Evolutionary conservation across 2,329 filamentous ascomycete species (phyloP).

Genomic region (Conoideocrella luteorostrata): DNA sequence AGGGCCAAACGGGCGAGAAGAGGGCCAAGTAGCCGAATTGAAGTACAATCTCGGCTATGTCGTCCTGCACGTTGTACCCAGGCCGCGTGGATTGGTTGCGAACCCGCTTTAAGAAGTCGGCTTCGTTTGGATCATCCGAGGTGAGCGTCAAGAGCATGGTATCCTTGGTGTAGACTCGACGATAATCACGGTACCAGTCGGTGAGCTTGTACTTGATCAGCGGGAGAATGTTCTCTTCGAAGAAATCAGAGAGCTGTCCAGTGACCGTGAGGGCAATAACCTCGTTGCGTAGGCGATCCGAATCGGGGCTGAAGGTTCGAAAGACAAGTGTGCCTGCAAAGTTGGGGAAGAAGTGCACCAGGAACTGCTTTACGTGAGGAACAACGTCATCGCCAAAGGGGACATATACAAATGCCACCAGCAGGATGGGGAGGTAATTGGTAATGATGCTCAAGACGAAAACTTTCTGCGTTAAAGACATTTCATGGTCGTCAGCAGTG

Average conservation of each 20-base stretch:
- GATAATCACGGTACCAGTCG: conserved; percentile 38
- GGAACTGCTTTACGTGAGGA: conserved; percentile 58
- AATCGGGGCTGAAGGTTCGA: conserved; percentile 56
- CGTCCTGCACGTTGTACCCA: conserved; percentile 65
- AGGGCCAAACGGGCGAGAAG: conserved; percentile 70
- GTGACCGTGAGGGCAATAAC: conserved; percentile 72
- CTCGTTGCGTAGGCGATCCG: conserved; percentile 60
- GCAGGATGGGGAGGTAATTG: conserved; percentile 67
- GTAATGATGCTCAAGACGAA: conserved; percentile 77
- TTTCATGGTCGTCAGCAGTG: conserved; percentile 61
- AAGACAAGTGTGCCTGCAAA: conserved; percentile 47
- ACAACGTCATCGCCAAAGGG: conserved; percentile 64
- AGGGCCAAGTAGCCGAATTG: conserved; percentile 69
- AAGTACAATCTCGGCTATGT: conserved; percentile 67
- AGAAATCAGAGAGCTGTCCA: conserved; percentile 63
- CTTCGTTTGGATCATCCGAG: conserved; percentile 57
- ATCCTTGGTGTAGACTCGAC: conserved; percentile 28
- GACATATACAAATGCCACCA: conserved; percentile 75
- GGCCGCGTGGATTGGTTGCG: conserved; percentile 62
- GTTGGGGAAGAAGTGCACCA: conserved; percentile 37
- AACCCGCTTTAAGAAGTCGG: conserved; percentile 54
- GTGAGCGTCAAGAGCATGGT: conserved; percentile 37
- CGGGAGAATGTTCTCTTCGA: conserved; percentile 66
- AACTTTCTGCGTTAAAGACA: conserved; percentile 65
- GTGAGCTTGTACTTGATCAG: conserved; percentile 55